phyloP scores from a whole-genome alignment of 306 rosid species.

The Prunus salicina region DNA sequence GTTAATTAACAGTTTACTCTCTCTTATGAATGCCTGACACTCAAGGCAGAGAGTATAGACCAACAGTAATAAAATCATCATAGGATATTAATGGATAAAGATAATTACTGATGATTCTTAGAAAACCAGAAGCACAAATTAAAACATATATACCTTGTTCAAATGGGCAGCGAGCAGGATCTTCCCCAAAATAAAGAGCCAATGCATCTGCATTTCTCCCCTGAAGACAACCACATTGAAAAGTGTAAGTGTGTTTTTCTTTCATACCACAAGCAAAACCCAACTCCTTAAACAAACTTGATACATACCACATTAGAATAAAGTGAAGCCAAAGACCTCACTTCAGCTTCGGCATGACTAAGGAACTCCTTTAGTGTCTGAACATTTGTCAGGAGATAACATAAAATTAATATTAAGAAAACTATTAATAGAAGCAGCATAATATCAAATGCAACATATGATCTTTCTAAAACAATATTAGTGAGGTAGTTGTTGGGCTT shows the following conservation, averaged over 20 bases:
- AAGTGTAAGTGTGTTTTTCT: conserved; percentile 9
- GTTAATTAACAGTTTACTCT: not conserved
- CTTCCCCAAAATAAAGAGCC: conserved; percentile 80
- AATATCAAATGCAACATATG: not conserved
- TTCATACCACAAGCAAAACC: conserved; percentile 12
- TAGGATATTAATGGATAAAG: not conserved
- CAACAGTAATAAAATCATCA: not conserved
- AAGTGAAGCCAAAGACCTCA: conserved; percentile 77
- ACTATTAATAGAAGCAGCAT: not conserved
- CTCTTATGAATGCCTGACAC: not conserved
- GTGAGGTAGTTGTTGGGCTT: not conserved
- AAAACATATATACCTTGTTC: conserved; percentile 60
- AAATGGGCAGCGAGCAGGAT: conserved; percentile 70
- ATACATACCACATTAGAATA: conserved; percentile 74
- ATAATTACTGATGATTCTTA: not conserved
- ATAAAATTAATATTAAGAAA: not conserved
- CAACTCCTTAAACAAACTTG: conserved; percentile 16
- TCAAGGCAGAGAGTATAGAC: not conserved
- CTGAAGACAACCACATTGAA: conserved; percentile 44
- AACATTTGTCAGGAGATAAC: conserved; percentile 16
- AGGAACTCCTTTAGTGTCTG: conserved; percentile 78
- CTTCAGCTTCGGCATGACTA: conserved; percentile 64
- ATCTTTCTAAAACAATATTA: not conserved
- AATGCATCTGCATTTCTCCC: conserved; percentile 90
- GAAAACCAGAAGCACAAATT: not conserved